A percentile compares a stretch with the other conserved stretches of the same genome.
These are phyloP conservation scores for Closterium sp. DNA, from an alignment of 139 green algal genomes.

Conservation along the genomic window DNA sequence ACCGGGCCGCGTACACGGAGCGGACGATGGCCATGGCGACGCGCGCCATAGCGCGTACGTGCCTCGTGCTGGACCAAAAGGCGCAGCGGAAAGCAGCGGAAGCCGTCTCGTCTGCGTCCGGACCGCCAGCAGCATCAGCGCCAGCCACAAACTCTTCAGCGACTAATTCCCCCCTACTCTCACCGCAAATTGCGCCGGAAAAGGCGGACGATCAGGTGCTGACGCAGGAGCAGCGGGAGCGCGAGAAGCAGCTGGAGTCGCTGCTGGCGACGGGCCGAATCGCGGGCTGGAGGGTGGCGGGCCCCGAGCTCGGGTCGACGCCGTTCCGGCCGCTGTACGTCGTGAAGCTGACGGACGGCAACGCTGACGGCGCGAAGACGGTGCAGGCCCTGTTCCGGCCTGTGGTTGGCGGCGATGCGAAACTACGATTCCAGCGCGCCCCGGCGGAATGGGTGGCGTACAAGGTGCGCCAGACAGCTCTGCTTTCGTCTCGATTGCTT, in stretches of 20 bases:
- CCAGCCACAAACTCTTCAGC: neutral
- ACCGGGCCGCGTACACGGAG: constrained; percentile 22
- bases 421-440: constrained; percentile 17
- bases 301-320: constrained; percentile 6
- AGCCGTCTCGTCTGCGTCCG: neutral
- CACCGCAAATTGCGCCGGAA: neutral
- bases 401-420: constrained; percentile 4
- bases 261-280: neutral
- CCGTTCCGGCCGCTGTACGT: constrained; percentile 29
- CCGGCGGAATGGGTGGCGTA: constrained; percentile 42
- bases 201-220: neutral
- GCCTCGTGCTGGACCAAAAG: constrained; percentile 37
- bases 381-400: constrained; percentile 35
- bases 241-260: neutral
- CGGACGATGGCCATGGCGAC: constrained; percentile 30
- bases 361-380: neutral
- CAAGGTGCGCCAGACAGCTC: neutral
- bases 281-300: neutral
- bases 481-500: neutral
- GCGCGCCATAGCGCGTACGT: constrained; percentile 33
- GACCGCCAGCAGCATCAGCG: neutral
- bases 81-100: constrained; percentile 8
- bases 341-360: neutral
- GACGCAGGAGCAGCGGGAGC: neutral
- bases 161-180: neutral